A percentile compares a stretch with the other conserved stretches of the same genome.
These are phyloP conservation scores for Crinitomyces ghanaensis DNA, from an alignment of 805 yeast species.

Conservation along the genomic window DNA sequence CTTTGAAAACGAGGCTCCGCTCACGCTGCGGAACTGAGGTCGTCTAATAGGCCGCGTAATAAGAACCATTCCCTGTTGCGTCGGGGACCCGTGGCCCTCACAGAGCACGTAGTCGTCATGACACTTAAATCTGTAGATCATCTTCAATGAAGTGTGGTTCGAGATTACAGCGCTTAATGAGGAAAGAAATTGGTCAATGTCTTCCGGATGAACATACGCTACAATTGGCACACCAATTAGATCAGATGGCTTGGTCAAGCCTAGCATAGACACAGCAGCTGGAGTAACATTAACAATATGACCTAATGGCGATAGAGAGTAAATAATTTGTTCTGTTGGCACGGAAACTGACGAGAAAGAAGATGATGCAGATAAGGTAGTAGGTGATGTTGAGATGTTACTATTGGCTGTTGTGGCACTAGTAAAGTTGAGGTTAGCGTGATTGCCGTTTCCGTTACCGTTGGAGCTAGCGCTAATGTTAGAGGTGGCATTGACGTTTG, in stretches of 20 bases:
- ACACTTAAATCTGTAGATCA: slow-evolving; percentile 10
- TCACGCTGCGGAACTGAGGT: no score
- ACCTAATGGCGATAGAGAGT: slow-evolving; percentile 13
- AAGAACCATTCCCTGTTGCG: slow-evolving; percentile 10
- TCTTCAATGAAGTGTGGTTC: slow-evolving; percentile 6
- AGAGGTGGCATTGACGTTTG: no score
- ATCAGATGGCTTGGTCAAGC: slow-evolving; percentile 6
- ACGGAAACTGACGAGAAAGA: background rate
- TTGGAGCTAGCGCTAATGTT: no score
- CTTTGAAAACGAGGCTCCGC: no score
- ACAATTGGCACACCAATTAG: slow-evolving; percentile 6
- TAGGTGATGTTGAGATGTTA: background rate
- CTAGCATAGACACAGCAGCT: slow-evolving; percentile 7
- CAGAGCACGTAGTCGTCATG: slow-evolving; percentile 4
- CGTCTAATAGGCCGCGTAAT: no score
- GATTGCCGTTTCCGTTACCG: no score
- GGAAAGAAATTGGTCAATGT: slow-evolving; percentile 10
- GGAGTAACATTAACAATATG: slow-evolving; percentile 11
- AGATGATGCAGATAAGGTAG: background rate
- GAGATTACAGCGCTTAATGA: slow-evolving; percentile 8
- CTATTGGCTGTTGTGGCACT: background rate
- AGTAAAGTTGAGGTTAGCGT: no score
- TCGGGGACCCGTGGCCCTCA: slow-evolving; percentile 11
- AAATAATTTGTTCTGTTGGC: no score
- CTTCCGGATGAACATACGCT: slow-evolving; percentile 15